phyloP scores from a whole-genome alignment of 192 early-diverging fungal species.

The Diversispora epigaea region DNA sequence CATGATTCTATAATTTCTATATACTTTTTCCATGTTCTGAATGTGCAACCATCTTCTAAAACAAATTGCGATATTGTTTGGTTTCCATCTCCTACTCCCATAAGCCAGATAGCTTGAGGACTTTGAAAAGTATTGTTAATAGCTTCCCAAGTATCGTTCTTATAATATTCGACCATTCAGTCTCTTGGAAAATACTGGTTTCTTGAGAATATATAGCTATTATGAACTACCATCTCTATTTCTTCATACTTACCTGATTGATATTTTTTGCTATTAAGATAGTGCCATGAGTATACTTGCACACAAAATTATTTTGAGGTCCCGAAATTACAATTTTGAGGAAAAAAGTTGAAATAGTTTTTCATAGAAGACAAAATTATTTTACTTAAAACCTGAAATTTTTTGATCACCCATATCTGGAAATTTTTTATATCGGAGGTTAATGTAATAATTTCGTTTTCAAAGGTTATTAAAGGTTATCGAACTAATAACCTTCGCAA shows the following conservation, averaged over 20 bases:
- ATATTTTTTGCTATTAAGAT: conserved; percentile 27
- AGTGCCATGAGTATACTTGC: too few species aligned
- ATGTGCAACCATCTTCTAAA: conserved; percentile 25
- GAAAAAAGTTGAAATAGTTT: too few species aligned
- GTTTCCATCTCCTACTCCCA: conserved; percentile 17
- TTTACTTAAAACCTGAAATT: too few species aligned
- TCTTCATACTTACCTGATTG: conserved; percentile 8
- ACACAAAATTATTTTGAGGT: too few species aligned
- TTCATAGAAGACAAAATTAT: too few species aligned
- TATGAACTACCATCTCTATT: conserved; percentile 18
- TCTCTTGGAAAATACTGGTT: conserved; percentile 25
- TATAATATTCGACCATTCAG: conserved; percentile 16
- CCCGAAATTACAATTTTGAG: too few species aligned
- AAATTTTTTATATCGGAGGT: too few species aligned
- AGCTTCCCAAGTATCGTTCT: conserved; percentile 1
- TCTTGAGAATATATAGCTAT: conserved; percentile 5
- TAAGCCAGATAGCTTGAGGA: conserved; percentile 25
- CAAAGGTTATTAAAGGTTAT: too few species aligned
- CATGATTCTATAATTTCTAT: too few species aligned
- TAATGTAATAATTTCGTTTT: too few species aligned
- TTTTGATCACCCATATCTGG: too few species aligned
- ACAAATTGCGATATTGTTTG: conserved; percentile 26
- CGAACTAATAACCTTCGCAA: too few species aligned
- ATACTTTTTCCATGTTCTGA: conserved; percentile 26
- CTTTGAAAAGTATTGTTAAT: conserved; percentile 29